Conservation (phyloP, 441 rosid genomes). For the Eutrema salsugineum region DNA sequence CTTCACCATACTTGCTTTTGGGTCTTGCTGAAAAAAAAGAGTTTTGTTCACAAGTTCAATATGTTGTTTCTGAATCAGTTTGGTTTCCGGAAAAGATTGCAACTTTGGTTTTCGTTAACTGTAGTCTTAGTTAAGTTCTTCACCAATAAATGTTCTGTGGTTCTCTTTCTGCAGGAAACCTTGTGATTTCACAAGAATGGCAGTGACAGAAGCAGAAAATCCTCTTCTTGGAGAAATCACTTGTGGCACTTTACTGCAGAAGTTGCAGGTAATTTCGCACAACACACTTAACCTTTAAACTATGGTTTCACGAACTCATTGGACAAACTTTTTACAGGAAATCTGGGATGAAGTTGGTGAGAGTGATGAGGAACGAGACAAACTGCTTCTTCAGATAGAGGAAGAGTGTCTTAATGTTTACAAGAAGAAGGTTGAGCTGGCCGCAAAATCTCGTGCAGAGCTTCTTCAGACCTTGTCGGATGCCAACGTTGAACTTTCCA, state of each 20-base stretch:
- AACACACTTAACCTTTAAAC: background rate
- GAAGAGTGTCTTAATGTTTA: slow-evolving; percentile 90
- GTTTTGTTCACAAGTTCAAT: background rate
- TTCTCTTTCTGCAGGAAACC: background rate
- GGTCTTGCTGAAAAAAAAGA: background rate
- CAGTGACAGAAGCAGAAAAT: slow-evolving; percentile 54
- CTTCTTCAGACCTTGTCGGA: slow-evolving; percentile 80
- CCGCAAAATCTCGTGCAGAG: slow-evolving; percentile 74
- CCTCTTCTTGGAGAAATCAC: slow-evolving; percentile 79
- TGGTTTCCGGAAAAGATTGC: background rate
- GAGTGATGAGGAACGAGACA: slow-evolving; percentile 80
- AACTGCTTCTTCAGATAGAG: slow-evolving; percentile 85
- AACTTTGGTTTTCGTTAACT: background rate
- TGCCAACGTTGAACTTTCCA: slow-evolving; percentile 72
- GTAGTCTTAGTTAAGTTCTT: background rate
- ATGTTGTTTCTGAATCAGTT: background rate
- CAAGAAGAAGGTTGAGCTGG: slow-evolving; percentile 83
- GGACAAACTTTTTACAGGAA: slow-evolving; percentile 42
- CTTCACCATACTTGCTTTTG: background rate
- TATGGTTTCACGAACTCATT: background rate
- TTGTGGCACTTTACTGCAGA: slow-evolving; percentile 73
- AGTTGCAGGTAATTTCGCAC: slow-evolving; percentile 57
- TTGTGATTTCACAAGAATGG: slow-evolving; percentile 41
- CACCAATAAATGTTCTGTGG: background rate
- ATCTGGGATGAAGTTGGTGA: slow-evolving; percentile 98